phyloP scores from a whole-genome alignment of 495 filamentous ascomycete genomes.

The Penicillium psychrofluorescens region DNA sequence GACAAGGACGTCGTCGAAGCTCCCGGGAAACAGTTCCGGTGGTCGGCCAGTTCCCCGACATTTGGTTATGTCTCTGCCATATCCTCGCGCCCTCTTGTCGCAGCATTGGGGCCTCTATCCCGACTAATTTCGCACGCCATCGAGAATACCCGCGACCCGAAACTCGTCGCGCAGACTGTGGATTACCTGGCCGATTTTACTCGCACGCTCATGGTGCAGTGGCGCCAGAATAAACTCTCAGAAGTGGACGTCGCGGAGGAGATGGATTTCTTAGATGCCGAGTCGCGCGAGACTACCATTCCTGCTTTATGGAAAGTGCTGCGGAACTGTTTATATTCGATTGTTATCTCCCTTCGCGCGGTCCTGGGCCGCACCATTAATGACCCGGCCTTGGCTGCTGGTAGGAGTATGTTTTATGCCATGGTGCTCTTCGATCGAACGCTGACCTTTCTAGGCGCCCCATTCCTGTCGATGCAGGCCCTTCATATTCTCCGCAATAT shows the following conservation, averaged over 20 bases:
- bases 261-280: conserved; percentile 54
- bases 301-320: conserved; percentile 76
- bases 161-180: conserved; percentile 56
- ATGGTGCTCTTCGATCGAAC: not conserved
- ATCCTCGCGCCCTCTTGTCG: conserved; percentile 60
- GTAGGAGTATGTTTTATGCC: conserved; percentile 39
- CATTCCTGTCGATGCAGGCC: conserved; percentile 65
- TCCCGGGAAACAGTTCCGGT: conserved; percentile 59
- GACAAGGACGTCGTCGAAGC: conserved; percentile 64
- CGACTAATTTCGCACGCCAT: conserved; percentile 67
- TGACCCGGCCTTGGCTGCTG: conserved; percentile 44
- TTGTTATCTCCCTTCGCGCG: conserved; percentile 68
- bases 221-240: conserved; percentile 78
- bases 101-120: conserved; percentile 72
- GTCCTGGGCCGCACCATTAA: conserved; percentile 61
- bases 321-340: conserved; percentile 70
- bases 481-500: conserved; percentile 75
- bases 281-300: conserved; percentile 62
- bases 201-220: conserved; percentile 64
- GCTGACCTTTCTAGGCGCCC: conserved; percentile 40
- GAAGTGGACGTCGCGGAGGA: conserved; percentile 78
- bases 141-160: conserved; percentile 54
- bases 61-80: conserved; percentile 50
- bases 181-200: conserved; percentile 68
- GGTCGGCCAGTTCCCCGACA: conserved; percentile 56